Evolutionary conservation across 208 protist species (phyloP), one percentile per base, ranked within the genome.

Genomic region (Strigomonas culicis): DNA sequence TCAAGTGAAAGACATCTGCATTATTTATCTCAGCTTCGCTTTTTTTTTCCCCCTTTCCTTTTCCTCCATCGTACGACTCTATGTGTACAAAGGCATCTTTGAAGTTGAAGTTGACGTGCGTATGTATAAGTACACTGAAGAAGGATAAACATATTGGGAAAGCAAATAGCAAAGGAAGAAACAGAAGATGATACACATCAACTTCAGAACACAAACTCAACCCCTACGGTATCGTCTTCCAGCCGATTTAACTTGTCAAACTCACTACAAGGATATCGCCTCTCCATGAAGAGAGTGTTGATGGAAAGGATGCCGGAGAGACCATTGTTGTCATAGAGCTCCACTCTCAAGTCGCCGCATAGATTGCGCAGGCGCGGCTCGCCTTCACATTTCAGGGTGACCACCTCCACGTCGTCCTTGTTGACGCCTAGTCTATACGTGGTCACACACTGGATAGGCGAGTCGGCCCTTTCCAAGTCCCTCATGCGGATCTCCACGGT

Each of bases 211-310:
- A 60, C 21, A 27, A 39, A 60, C 24, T 60, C 30, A 32, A 39
- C 47, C 3, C 34, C 21, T 25, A 50, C 10, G 46, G 15, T n/a
- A 4, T 47, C 13, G 6, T 43, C 44, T 6, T 25, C 22, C n/a
- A 65, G 44, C 31, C 77, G 80, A 32, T 51, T 69, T 32, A 91
- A 60, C 66, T 75, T 75, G 39, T 91, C 80, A 36, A 87, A 62
- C 1, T 32, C 72, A 1, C 8, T 61, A 2, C 66, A 70, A 8
- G 17, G 17, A 51, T 84, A 88, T 17, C 24, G 36, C 28, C 66
- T 61, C 50, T 88, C 50, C 58, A 86, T 66, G 39, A 88, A 86
- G 19, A 86, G 66, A 25, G 78, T 82, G 66, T 79, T 58, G 32
- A 88, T 58, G 17, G 66, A 80, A 3, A 88, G 71, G 17, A 72